Evolutionary conservation across 192 early-diverging fungal genomes (phyloP).

Genomic region (Pilaira anomala): DNA sequence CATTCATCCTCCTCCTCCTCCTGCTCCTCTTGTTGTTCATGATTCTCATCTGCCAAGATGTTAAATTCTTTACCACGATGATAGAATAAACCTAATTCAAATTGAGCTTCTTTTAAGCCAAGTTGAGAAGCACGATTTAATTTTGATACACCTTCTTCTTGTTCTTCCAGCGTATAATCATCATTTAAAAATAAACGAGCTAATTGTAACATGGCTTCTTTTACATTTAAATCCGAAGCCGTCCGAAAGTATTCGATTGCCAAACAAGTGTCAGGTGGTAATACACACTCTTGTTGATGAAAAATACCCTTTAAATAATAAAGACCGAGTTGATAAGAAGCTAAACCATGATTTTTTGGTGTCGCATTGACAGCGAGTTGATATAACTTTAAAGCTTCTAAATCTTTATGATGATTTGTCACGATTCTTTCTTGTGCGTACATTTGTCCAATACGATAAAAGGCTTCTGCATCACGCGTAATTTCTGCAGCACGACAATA

Average conservation of each 20-base stretch:
- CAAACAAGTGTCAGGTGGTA: neutral
- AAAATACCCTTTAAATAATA: constrained; percentile 16
- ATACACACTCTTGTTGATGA: neutral
- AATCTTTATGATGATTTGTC: neutral
- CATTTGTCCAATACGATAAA: constrained; percentile 27
- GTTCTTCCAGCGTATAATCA: constrained; percentile 10
- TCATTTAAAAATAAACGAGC: constrained; percentile 1
- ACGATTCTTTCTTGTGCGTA: constrained; percentile 4
- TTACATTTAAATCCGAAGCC: constrained; percentile 3
- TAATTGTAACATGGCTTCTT: constrained; percentile 21
- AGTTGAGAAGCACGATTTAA: constrained; percentile 16
- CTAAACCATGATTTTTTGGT: constrained; percentile 8
- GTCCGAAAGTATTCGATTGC: constrained; percentile 16
- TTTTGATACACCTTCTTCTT: constrained; percentile 11
- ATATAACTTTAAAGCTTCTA: constrained; percentile 4
- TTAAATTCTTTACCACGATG: constrained; percentile 13
- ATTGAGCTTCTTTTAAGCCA: constrained; percentile 15
- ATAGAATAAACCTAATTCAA: constrained; percentile 18
- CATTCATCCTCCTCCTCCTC: constrained; percentile 1
- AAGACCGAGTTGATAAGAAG: constrained; percentile 4
- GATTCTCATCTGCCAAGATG: constrained; percentile 1
- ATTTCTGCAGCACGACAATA: constrained; percentile 25
- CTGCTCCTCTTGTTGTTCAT: neutral
- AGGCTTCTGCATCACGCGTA: constrained; percentile 33
- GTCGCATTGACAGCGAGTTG: neutral